phyloP scores from a whole-genome alignment of 331 rosid species.

The Quercus tomentella region DNA sequence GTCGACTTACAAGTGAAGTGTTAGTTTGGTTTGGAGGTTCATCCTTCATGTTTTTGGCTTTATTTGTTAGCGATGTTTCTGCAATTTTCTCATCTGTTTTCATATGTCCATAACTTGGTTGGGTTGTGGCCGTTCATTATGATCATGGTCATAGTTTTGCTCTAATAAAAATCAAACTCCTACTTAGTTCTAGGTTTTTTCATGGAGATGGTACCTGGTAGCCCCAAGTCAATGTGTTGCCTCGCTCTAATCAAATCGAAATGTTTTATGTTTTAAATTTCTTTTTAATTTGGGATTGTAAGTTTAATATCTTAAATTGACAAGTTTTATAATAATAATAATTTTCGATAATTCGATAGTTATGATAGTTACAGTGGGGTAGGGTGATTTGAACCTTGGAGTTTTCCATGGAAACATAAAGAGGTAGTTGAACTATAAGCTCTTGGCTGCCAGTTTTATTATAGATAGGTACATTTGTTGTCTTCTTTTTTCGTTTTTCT shows the following conservation, averaged over 20 bases:
- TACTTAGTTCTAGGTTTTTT: background rate
- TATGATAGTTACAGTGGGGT: too few relatives aligned
- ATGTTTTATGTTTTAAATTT: background rate
- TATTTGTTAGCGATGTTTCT: conserved; percentile 9
- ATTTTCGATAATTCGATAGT: too few relatives aligned
- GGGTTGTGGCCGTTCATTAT: background rate
- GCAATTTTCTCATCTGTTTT: background rate
- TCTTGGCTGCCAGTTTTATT: too few relatives aligned
- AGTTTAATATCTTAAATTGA: background rate
- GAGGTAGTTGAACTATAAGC: too few relatives aligned
- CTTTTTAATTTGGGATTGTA: background rate
- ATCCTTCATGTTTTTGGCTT: background rate
- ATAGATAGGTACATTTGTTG: too few relatives aligned
- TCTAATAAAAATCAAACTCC: background rate
- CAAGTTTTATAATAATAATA: too few relatives aligned
- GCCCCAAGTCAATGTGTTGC: background rate
- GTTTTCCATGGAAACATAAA: too few relatives aligned
- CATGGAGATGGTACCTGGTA: background rate
- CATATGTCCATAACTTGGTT: conserved; percentile 22
- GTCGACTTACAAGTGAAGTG: conserved; percentile 55
- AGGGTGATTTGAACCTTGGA: too few relatives aligned
- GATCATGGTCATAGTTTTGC: background rate
- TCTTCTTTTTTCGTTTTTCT: too few relatives aligned
- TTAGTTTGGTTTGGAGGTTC: background rate
- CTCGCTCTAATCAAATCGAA: too few relatives aligned